phyloP scores from a whole-genome alignment of 306 rosid species.

The Luffa aegyptiaca region DNA sequence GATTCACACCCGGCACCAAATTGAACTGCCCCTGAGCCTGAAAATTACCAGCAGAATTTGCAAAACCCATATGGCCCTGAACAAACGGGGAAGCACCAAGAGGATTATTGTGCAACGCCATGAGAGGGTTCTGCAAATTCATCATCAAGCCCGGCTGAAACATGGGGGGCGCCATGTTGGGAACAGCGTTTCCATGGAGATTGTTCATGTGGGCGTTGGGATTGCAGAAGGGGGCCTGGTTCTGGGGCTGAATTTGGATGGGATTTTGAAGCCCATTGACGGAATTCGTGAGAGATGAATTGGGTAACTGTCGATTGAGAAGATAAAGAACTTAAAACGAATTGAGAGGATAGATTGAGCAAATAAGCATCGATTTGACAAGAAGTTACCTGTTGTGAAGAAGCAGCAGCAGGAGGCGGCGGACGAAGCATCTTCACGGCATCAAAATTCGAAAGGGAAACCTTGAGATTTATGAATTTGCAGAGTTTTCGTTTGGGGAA shows the following conservation, averaged over 20 bases:
- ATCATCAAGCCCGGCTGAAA: constrained; percentile 29
- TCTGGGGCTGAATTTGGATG: constrained; percentile 33
- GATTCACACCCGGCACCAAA: constrained; percentile 34
- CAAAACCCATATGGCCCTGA: constrained; percentile 33
- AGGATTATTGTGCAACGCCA: constrained; percentile 35
- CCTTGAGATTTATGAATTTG: not conserved
- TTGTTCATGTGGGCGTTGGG: constrained; percentile 18
- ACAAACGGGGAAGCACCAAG: constrained; percentile 30
- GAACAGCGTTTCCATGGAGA: constrained; percentile 11
- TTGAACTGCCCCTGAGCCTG: constrained; percentile 37
- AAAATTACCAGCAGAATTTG: constrained; percentile 27
- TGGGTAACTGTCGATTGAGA: constrained; percentile 6
- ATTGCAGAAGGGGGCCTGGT: constrained; percentile 17
- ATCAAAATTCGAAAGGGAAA: not conserved
- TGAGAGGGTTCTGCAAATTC: constrained; percentile 23
- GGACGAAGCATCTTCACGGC: not conserved
- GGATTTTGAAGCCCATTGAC: constrained; percentile 11
- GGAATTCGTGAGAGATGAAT: constrained; percentile 1
- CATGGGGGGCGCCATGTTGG: constrained; percentile 19
- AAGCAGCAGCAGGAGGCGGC: not conserved
- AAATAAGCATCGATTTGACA: not conserved
- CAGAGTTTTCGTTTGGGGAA: too few relatives aligned
- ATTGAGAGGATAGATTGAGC: not conserved
- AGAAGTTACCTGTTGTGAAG: constrained; percentile 24
- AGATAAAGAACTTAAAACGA: not conserved